Evolutionary conservation across 176 grass and related monocot genomes (phyloP), one percentile per base, ranked within the genome.

Genomic region (Hyparrhenia diplandra): DNA sequence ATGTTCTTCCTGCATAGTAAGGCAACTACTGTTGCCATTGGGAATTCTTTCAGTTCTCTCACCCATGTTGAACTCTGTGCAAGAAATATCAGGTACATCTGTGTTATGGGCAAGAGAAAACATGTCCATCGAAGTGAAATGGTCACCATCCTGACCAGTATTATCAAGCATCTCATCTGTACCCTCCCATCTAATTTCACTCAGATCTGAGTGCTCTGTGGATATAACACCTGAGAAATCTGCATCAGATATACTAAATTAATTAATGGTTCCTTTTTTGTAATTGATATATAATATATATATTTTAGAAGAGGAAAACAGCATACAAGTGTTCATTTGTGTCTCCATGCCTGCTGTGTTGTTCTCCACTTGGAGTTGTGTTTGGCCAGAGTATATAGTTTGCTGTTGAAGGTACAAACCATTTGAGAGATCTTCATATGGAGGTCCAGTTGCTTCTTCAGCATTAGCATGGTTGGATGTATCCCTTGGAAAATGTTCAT

Each of bases 181-280:
- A 71, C 43, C 69, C 37, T 82, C 64, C 18, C 73, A 75, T 64
- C 85, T 73, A 76, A 78, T 51, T 34, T 89, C 77, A 80, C 81
- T 89, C 72, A 89, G 73, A 83, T 74, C 59, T 69, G 87, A 91
- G 68, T 83, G 82, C 31, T 82, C 87, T 72, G 74, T 46, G 10
- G 84, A 75, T 21, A 83, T 54, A 59, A 73, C 71, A 59, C 58
- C 69, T 61, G 76, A 54, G 20, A 67, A 85, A 84, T 91, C 86
- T 94, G 86, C 51, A 81, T 41, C 16, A 67, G 13, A 62, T 65
- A 89, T 42, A 80, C 36, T 25, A 89, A n/a, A 81, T 31, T 82
- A 89, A 81, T 31, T 80, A 57, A n/a, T n/a, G n/a, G 6, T 32
- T 3, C 39, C 47, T n/a, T 45, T 66, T 52, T 42, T 20, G 31